Conservation (phyloP, 108 stramenopile species). For the Cyclostephanos tholiformis region DNA sequence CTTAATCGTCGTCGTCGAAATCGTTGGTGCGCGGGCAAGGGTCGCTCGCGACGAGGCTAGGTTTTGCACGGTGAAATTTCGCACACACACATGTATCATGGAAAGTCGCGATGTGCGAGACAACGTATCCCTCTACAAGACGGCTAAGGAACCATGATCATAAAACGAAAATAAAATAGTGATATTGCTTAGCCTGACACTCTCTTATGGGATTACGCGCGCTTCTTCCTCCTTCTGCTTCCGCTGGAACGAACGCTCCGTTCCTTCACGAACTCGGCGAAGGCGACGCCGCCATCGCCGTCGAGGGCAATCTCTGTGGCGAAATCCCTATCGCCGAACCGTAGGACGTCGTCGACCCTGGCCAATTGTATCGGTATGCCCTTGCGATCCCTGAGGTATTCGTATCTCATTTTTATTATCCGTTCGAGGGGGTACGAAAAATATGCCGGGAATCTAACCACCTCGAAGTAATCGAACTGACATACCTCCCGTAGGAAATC, state of each 20-base stretch:
- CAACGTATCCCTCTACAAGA: too few species aligned
- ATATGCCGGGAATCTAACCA: conserved; percentile 73
- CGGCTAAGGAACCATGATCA: too few species aligned
- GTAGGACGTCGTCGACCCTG: conserved; percentile 65
- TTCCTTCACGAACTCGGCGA: conserved; percentile 48
- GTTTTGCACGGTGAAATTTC: too few species aligned
- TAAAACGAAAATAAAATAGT: too few species aligned
- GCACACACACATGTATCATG: too few species aligned
- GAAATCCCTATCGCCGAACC: conserved; percentile 79
- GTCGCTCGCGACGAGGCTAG: too few species aligned
- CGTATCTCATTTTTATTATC: conserved; percentile 70
- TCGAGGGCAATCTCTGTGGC: conserved; percentile 66
- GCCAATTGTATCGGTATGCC: conserved; percentile 55
- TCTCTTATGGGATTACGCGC: too few species aligned
- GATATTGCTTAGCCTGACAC: too few species aligned
- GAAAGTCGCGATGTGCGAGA: too few species aligned
- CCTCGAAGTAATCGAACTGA: conserved; percentile 66
- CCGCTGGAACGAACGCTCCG: conserved; percentile 18
- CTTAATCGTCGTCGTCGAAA: too few species aligned
- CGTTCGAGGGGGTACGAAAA: conserved; percentile 85
- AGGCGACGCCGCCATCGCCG: conserved; percentile 59
- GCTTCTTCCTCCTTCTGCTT: neutral
- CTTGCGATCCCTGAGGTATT: conserved; percentile 63
- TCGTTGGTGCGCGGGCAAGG: too few species aligned
- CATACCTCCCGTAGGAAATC: conserved; percentile 61